Evolutionary conservation across 148 eudicot species (phyloP), one percentile per base, ranked within the genome.

Genomic region (Cornus florida): DNA sequence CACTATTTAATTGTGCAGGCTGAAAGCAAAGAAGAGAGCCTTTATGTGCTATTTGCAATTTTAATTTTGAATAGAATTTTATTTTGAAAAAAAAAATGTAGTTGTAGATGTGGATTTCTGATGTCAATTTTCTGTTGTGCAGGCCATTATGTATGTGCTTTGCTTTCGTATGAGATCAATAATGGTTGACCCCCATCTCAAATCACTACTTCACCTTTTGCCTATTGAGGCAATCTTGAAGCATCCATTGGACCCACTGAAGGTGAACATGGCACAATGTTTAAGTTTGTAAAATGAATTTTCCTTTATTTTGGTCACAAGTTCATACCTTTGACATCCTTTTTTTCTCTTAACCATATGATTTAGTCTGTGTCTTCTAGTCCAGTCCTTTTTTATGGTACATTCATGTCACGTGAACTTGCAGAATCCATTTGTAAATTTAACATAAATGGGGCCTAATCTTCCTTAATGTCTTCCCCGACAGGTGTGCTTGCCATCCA

Each of bases 401-500:
- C 50, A 28, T 38, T 9, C 56, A 16, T 14, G 53, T 68, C 67
- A 16, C 71, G 69, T 46, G 22, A 43, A 13, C 59, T 3, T 10
- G 9, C n/a, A 8, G 46, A n/a, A 5, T 33, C 43, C 32, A 74
- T 75, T 62, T 31, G 3, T 17, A 5, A 77, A 69, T 62, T 31
- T 2, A 57, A 57, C 6, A 62, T 6, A 62, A 19, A 62, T 62
- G 23, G 66, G 66, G 23, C 9, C 66, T 62, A 46, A 38, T 72
- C 28, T 74, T 48, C 28, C 20, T 23, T 22, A 16, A 14, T 50
- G 48, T 66, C 57, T 24, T 50, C 31, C 64, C 67, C 17, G 23
- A 59, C 87, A 97, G 99, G 99, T 97, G 28, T 97, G 99, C 85
- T 83, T 97, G 86, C 98, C 99, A 69, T 97, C 98, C n/a, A 92